phyloP scores from a whole-genome alignment of 225 moss, liverwort and hornwort species.

The Marchantia paleacea region DNA sequence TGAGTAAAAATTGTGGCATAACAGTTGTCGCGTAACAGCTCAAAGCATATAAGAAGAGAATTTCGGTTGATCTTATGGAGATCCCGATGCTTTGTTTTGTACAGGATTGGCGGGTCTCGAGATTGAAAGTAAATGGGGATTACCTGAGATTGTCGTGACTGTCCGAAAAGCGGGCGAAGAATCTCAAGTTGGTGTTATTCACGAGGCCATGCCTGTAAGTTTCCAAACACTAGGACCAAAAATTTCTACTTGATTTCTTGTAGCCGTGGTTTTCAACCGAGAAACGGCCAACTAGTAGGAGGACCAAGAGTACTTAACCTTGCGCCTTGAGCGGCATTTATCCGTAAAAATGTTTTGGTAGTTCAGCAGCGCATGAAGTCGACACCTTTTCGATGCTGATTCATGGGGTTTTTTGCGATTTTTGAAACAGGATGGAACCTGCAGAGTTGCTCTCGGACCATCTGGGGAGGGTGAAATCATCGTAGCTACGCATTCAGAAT shows the following conservation, averaged over 20 bases:
- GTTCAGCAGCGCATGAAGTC: not conserved
- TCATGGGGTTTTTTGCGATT: not conserved
- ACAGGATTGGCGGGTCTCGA: slow-evolving; percentile 66
- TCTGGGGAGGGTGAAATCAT: slow-evolving; percentile 70
- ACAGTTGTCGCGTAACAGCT: too few species aligned
- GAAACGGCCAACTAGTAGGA: not conserved
- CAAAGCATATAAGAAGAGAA: too few species aligned
- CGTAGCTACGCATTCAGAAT: slow-evolving; percentile 55
- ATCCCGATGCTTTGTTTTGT: not conserved
- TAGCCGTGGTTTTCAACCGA: too few species aligned
- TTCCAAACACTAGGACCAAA: not conserved
- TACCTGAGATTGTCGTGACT: slow-evolving; percentile 78
- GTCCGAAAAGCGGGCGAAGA: slow-evolving; percentile 76
- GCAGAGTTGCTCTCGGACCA: slow-evolving; percentile 69
- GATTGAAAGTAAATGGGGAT: slow-evolving; percentile 81
- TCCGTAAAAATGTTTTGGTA: not conserved
- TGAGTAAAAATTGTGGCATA: too few species aligned
- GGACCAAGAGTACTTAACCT: not conserved
- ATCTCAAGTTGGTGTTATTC: slow-evolving; percentile 67
- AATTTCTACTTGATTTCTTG: too few species aligned
- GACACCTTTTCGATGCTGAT: not conserved
- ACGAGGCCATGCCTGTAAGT: slow-evolving; percentile 72
- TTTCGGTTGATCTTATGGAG: too few species aligned
- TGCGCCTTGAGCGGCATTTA: not conserved
- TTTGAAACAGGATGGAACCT: slow-evolving; percentile 66